Percentiles rank a stretch among this genome's conserved stretches.
These are phyloP conservation scores for Phytophthora citricola DNA, from an alignment of 352 stramenopile species.

Conservation along the genomic window DNA sequence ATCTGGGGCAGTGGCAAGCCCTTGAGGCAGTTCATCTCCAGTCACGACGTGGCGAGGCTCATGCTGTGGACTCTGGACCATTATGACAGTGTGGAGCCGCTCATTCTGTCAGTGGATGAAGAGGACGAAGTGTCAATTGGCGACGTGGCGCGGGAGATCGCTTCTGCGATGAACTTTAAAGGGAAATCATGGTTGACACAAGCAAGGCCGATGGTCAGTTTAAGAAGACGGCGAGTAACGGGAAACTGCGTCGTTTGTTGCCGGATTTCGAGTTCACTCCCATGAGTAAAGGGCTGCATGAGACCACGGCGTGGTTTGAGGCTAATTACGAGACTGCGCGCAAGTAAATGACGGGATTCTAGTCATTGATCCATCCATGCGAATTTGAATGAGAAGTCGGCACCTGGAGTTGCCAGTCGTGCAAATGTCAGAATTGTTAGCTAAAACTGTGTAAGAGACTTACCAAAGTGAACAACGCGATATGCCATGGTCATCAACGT, in stretches of 20 bases:
- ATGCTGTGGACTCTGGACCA: conserved; percentile 86
- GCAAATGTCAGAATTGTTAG: too few relatives aligned
- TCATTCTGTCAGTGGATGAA: conserved; percentile 97
- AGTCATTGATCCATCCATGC: too few relatives aligned
- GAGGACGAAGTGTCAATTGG: conserved; percentile 95
- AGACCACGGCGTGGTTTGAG: conserved; percentile 66
- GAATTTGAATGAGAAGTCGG: too few relatives aligned
- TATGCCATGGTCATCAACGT: too few relatives aligned
- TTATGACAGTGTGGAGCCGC: conserved; percentile 92
- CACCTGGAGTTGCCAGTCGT: too few relatives aligned
- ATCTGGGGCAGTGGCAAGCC: conserved; percentile 96
- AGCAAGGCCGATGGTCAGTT: conserved; percentile 98
- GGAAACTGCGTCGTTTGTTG: conserved; percentile 90
- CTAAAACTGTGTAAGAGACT: too few relatives aligned
- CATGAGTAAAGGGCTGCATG: conserved; percentile 86
- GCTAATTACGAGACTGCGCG: conserved; percentile 50
- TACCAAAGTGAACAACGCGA: too few relatives aligned
- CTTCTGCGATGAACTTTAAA: conserved; percentile 78
- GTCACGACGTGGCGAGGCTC: conserved; percentile 94
- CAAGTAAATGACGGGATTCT: conserved; percentile 33
- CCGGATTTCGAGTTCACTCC: conserved; percentile 95
- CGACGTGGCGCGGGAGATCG: conserved; percentile 90
- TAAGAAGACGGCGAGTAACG: conserved; percentile 99
- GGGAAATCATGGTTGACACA: conserved; percentile 92
- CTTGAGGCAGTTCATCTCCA: conserved; percentile 98